These are phyloP conservation scores for Pichia sp. DNA, from an alignment of 1,139 yeast genomes.

Conservation along the genomic window DNA sequence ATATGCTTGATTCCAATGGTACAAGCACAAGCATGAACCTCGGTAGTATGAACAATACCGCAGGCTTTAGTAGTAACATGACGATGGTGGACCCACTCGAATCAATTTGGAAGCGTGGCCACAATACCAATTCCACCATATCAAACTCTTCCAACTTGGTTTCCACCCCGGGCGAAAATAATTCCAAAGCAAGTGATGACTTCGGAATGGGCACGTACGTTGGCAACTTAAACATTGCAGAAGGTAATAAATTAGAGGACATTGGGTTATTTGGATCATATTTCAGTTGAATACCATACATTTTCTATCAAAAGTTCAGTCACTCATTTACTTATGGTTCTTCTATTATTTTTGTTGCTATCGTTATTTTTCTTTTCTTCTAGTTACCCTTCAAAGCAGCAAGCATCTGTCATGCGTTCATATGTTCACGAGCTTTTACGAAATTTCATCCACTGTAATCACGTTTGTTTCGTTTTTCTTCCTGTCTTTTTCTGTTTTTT, in stretches of 20 bases:
- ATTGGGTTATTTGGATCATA: conserved; percentile 11
- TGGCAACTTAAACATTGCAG: not conserved
- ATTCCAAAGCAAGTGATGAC: conserved; percentile 2
- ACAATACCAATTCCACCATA: conserved; percentile 1
- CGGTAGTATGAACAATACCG: not conserved
- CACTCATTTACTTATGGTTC: not conserved
- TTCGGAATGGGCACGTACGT: not conserved
- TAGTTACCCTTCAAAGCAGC: not conserved
- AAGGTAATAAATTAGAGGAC: conserved; percentile 4
- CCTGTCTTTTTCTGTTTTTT: not conserved
- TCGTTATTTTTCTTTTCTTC: not conserved
- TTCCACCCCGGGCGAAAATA: not conserved
- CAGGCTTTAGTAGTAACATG: not conserved
- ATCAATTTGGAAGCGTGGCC: conserved; percentile 19
- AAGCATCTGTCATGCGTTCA: not conserved
- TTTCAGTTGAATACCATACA: conserved; percentile 7
- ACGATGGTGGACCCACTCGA: conserved; percentile 19
- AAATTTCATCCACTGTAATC: not conserved
- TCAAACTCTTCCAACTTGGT: not conserved
- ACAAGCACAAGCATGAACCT: not conserved
- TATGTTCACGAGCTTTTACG: not conserved
- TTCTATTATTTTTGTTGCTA: not conserved
- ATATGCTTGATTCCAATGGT: conserved; percentile 1
- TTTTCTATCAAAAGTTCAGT: not conserved
- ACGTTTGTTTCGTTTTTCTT: not conserved